Evolutionary conservation across 495 filamentous ascomycete genomes (phyloP).

Genomic region (Bryoglossum gracile): DNA sequence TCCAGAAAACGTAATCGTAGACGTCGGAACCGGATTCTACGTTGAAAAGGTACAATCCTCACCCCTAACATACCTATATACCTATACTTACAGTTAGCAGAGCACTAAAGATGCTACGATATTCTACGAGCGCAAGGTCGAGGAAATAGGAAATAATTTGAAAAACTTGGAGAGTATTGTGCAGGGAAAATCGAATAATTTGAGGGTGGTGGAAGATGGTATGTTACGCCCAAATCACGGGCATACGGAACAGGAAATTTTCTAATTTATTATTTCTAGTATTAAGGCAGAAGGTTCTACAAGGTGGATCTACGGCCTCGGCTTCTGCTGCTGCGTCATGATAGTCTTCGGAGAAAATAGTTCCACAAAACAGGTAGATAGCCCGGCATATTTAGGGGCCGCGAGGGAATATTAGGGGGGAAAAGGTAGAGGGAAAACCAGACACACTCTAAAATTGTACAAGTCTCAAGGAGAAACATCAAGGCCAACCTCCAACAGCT

Average conservation of each 20-base stretch:
- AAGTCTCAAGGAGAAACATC: neutral
- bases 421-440: neutral
- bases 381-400: neutral
- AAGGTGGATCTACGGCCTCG: slow-evolving; percentile 11
- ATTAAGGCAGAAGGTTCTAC: slow-evolving; percentile 50
- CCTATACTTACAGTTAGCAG: too few species aligned
- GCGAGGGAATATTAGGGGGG: neutral
- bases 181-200: slow-evolving; percentile 72
- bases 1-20: slow-evolving; percentile 78
- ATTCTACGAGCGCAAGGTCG: slow-evolving; percentile 83
- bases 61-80: too few species aligned
- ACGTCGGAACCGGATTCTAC: slow-evolving; percentile 94
- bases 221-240: slow-evolving; percentile 10
- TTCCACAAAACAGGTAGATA: neutral
- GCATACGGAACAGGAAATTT: neutral
- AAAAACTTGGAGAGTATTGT: slow-evolving; percentile 83
- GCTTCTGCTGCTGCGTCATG: slow-evolving; percentile 20
- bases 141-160: slow-evolving; percentile 69
- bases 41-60: slow-evolving; percentile 69
- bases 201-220: slow-evolving; percentile 87
- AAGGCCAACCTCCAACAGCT: too few species aligned
- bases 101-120: slow-evolving; percentile 65
- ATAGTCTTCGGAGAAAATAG: slow-evolving; percentile 1
- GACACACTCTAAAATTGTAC: neutral
- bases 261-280: slow-evolving; percentile 27